Base-by-base conservation (phyloP, 1,284 basidiomycete species). In the Moesziomyces antarcticus region DNA sequence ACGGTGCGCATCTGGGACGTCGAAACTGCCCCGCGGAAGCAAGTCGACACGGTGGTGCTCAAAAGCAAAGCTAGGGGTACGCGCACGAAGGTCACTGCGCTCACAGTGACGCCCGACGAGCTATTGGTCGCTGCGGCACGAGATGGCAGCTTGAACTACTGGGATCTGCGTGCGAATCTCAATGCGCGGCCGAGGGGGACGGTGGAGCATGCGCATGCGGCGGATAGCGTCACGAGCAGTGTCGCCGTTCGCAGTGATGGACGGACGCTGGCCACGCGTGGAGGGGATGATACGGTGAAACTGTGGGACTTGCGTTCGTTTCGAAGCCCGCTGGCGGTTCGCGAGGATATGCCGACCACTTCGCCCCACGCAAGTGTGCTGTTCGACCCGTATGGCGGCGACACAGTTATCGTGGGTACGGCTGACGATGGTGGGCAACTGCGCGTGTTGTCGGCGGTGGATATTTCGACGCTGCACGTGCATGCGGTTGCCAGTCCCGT, bases 1-100 rank as follows among this genome's bases (percentile, higher is more conserved):
- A 98, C 97, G 0, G 91, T 98, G 58, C 89, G 95, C 91, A 92
- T 99, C 84, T 99, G 97, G 97, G 91, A 98, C 75, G 88, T 91
- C 10, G 91, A 92, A 78, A 90, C 93, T 78, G 91, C 90, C 78
- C 88, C 95, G 84, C 8, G 20, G 16, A 54, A 33, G 0, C 94
- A 97, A 82, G 94, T 94, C 86, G 89, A 90, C 0, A 93, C 97
- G 37, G 94, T 99, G 74, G 94, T 97, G 11, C 92, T 97, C 74
- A 96, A 95, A 85, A 95, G 93, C 20, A 97, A 96, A 84, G 93
- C 96, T 75, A 88, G 95, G 50, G 97, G 97, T n/a, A 91, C 93
- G 18, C 88, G 94, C 71, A 98, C 96, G 13, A 94, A 94, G 82
- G 91, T 99, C 16, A 93, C 92, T 6, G 85, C 91, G 5, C 46